Evolutionary conservation across 2,329 filamentous ascomycete genomes (phyloP), one percentile per base, ranked within the genome.

Genomic region (Sporothrix pseudoabietina): DNA sequence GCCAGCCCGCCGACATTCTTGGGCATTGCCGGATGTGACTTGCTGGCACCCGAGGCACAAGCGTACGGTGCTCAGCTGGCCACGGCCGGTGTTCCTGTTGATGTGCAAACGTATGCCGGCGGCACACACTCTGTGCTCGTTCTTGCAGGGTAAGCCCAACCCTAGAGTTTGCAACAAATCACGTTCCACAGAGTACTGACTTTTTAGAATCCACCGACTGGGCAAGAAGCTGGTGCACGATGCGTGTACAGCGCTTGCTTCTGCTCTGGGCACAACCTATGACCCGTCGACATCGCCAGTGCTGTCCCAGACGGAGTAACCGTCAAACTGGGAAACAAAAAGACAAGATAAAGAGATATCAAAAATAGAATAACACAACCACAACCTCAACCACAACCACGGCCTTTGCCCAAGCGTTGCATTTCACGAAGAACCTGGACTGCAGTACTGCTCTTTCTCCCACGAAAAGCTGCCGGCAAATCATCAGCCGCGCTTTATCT

Each of bases 21-120:
- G 4, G 85, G 88, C 73, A 82, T 88, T 0, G 87, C 86, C 0
- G 87, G 87, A 74, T 75, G 89, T 57, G 87, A 89, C 77, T 85
- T 89, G n/a, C 78, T 89, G 74, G 81, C 87, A 12, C 82, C 82
- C 8, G 87, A 90, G 76, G 87, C 86, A 0, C 82, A 85, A 77
- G 79, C 83, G 74, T 87, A 87, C 78, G 87, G 82, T 3, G 78
- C 81, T 75, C 87, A 85, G 77, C 77, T 89, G 72, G 75, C 76
- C 16, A 79, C 80, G 1, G 83, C 83, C 1, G 86, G 87, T 0
- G 85, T 87, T 0, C 66, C 77, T n/a, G 84, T 83, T 3, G 82
- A 86, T 63, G 77, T 87, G 47, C 82, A 85, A 8, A 26, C 61
- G 6, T 72, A 73, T 5, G 30, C 47, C 4, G 75, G 75, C 10